Evolutionary conservation across 2,329 filamentous ascomycete species (phyloP).

Genomic region (Aspergillaceae sp.): DNA sequence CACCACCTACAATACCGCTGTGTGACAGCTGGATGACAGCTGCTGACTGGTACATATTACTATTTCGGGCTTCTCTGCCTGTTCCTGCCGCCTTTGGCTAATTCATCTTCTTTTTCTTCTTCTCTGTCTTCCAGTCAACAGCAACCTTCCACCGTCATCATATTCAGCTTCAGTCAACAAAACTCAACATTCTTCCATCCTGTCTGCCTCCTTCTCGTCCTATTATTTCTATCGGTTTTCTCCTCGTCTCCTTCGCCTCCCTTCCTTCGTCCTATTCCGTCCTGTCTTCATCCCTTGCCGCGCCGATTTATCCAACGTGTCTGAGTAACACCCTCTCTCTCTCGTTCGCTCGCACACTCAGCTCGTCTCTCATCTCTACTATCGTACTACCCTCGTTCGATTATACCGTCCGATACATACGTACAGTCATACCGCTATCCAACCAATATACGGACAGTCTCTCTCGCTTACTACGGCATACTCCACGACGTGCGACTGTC

Average conservation of each 20-base stretch:
- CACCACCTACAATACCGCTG: conserved; percentile 16
- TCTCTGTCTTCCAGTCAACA: conserved; percentile 26
- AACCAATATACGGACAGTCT: too few species aligned
- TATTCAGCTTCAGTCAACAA: too few species aligned
- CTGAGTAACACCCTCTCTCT: conserved; percentile 21
- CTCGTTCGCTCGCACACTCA: conserved; percentile 18
- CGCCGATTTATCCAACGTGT: conserved; percentile 21
- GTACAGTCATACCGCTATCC: too few species aligned
- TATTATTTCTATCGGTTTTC: conserved; percentile 1
- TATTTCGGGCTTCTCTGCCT: too few species aligned
- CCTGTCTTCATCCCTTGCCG: conserved; percentile 22
- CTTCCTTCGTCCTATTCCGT: conserved; percentile 8
- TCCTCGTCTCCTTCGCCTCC: conserved; percentile 11
- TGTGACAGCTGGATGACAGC: conserved; percentile 31
- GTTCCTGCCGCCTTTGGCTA: conserved; percentile 6
- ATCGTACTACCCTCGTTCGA: background rate
- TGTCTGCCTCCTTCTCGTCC: conserved; percentile 19
- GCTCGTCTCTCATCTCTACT: background rate
- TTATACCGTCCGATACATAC: too few species aligned
- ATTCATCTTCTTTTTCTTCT: conserved; percentile 28
- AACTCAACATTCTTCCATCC: conserved; percentile 22
- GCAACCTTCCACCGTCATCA: conserved; percentile 9
- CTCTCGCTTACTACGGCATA: too few species aligned
- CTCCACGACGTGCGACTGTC: too few species aligned
- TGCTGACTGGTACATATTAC: background rate